Conservation (phyloP, 257 asterid species). For the Solanum dulcamara region DNA sequence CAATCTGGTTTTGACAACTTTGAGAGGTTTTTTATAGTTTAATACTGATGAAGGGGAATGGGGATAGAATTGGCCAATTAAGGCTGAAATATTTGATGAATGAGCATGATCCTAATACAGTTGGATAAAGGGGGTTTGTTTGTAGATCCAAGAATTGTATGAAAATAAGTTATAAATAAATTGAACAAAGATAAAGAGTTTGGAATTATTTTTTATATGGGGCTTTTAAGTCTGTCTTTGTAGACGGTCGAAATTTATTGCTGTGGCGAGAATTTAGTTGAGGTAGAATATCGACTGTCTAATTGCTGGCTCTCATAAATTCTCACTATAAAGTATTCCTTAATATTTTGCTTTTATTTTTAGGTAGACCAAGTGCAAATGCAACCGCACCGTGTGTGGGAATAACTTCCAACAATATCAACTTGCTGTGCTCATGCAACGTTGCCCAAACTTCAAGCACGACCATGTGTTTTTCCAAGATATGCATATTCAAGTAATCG, state of each 20-base stretch:
- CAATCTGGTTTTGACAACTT: not conserved
- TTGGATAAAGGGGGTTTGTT: not conserved
- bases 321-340: not conserved
- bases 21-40: not conserved
- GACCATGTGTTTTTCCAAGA: not conserved
- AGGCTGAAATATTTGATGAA: not conserved
- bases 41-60: not conserved
- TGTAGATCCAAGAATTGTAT: not conserved
- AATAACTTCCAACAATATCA: not conserved
- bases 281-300: not conserved
- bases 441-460: not conserved
- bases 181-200: not conserved
- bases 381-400: not conserved
- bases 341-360: not conserved
- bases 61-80: not conserved
- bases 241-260: not conserved
- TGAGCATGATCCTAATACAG: not conserved
- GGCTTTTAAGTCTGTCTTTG: not conserved
- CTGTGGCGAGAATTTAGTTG: not conserved
- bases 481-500: not conserved
- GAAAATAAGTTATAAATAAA: not conserved
- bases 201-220: not conserved
- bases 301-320: not conserved
- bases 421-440: not conserved
- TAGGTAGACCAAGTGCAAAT: not conserved